These are phyloP conservation scores for Sporisorium scitamineum DNA, from an alignment of 1,284 basidiomycete genomes.

Conservation along the genomic window DNA sequence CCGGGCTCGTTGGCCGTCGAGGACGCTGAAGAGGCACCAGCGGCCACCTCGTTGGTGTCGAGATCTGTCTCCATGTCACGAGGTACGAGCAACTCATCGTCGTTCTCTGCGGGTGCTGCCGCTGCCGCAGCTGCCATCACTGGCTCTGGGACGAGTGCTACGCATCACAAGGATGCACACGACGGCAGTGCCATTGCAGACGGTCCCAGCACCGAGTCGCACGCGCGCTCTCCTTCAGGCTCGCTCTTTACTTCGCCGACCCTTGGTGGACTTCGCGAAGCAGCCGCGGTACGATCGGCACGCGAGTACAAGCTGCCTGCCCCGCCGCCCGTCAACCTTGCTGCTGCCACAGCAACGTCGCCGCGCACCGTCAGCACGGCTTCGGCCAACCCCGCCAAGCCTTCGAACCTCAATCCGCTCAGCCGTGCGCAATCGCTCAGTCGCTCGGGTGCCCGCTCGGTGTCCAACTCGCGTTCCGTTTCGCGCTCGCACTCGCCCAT, in stretches of 20 bases:
- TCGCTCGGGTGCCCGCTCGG: slow-evolving; percentile 49
- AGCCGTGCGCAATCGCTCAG: slow-evolving; percentile 42
- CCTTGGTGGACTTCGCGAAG: slow-evolving; percentile 39
- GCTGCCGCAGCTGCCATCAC: slow-evolving; percentile 34
- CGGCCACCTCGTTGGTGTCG: slow-evolving; percentile 4
- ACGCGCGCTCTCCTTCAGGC: slow-evolving; percentile 21
- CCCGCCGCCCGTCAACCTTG: slow-evolving; percentile 47
- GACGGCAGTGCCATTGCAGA: neutral
- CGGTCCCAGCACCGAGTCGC: slow-evolving; percentile 12
- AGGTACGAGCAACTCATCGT: slow-evolving; percentile 27
- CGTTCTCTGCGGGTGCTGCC: slow-evolving; percentile 43
- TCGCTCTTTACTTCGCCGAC: slow-evolving; percentile 40
- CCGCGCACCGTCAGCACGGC: slow-evolving; percentile 33
- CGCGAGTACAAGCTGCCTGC: slow-evolving; percentile 54
- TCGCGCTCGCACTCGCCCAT: slow-evolving; percentile 95
- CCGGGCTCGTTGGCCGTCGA: slow-evolving; percentile 2
- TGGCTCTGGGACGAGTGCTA: slow-evolving; percentile 6
- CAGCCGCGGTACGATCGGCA: slow-evolving; percentile 32
- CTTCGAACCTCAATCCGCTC: slow-evolving; percentile 51
- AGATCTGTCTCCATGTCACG: slow-evolving; percentile 33
- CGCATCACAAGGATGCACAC: slow-evolving; percentile 13
- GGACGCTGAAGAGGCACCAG: neutral
- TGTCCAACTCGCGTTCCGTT: slow-evolving; percentile 89
- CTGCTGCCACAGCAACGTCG: slow-evolving; percentile 29
- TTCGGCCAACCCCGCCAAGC: slow-evolving; percentile 34